Percentiles rank a stretch among this genome's conserved stretches.
Conservation (phyloP, 441 rosid species). For the Populus hybrid region DNA sequence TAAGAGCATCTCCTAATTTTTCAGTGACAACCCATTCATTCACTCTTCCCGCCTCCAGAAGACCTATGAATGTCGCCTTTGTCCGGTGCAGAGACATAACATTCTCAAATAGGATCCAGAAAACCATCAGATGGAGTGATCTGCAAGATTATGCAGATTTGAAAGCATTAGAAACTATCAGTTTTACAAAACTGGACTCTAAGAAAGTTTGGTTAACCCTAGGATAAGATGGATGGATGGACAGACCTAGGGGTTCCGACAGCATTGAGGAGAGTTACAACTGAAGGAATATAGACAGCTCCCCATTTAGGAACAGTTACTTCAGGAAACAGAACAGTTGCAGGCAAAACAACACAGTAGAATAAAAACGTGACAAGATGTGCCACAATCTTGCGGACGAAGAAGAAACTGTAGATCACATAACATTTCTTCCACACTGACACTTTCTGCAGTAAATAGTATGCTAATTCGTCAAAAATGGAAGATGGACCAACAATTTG, state of each 20-base stretch:
- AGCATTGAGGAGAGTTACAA: constrained; percentile 70
- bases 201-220: background rate
- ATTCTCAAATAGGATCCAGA: constrained; percentile 91
- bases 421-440: constrained; percentile 72
- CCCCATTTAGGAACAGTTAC: constrained; percentile 56
- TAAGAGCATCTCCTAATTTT: constrained; percentile 73
- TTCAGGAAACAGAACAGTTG: constrained; percentile 85
- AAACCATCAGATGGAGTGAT: constrained; percentile 72
- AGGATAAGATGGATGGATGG: background rate
- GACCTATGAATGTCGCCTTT: constrained; percentile 80
- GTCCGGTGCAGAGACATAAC: constrained; percentile 95
- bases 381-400: constrained; percentile 79
- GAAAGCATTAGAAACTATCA: background rate
- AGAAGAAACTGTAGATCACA: constrained; percentile 14
- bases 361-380: constrained; percentile 77
- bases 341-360: constrained; percentile 77
- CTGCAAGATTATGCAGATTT: constrained; percentile 31
- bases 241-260: constrained; percentile 83
- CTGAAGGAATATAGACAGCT: constrained; percentile 38
- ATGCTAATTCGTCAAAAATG: background rate
- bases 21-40: constrained; percentile 97
- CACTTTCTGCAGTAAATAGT: constrained; percentile 56
- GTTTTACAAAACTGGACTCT: background rate
- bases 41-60: constrained; percentile 78
- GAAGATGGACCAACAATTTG: background rate